phyloP scores from a whole-genome alignment of 176 grass and related monocot species.

The Stipa capillata region DNA sequence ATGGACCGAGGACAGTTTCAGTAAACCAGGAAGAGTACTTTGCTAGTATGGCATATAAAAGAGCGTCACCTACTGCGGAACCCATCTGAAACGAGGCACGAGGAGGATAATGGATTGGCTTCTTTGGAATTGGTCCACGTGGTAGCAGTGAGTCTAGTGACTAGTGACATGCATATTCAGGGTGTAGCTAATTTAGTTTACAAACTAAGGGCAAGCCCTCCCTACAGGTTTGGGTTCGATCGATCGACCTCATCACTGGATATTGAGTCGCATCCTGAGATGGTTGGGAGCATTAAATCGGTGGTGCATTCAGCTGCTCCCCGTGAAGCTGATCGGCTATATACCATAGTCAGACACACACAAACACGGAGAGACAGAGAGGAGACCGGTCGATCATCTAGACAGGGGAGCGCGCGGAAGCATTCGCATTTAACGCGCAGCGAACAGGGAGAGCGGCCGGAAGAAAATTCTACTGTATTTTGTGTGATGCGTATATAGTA shows the following conservation, averaged over 20 bases:
- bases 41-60: background rate
- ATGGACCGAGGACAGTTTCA: too few species aligned
- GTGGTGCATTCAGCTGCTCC: background rate
- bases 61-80: background rate
- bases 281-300: conserved; percentile 9
- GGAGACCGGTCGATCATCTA: background rate
- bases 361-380: background rate
- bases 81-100: too few species aligned
- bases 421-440: background rate
- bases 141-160: too few species aligned
- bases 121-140: background rate
- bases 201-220: background rate
- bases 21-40: background rate
- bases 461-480: background rate
- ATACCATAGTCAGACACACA: background rate
- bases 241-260: background rate
- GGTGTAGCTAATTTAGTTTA: too few species aligned
- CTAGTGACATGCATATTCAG: too few species aligned
- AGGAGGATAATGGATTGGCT: background rate
- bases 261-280: background rate
- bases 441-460: background rate
- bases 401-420: background rate
- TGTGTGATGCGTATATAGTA: background rate
- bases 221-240: background rate
- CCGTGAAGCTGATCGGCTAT: background rate